Evolutionary conservation across 78 protist species (phyloP), one percentile per base, ranked within the genome.

Genomic region (Dictyostelium purpureum): DNA sequence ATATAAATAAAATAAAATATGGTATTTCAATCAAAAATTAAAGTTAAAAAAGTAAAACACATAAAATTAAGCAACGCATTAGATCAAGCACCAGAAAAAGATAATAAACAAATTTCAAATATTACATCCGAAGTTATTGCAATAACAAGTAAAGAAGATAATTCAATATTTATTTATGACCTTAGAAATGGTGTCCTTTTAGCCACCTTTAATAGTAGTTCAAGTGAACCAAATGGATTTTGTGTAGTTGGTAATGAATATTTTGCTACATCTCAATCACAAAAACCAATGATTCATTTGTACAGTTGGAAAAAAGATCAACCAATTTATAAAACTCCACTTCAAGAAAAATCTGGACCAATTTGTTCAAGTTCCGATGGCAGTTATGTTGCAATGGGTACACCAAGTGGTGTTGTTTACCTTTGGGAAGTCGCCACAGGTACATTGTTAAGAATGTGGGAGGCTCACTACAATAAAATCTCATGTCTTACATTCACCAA

Each of bases 241-340:
- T 57, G 77, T 42, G n/a, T 70, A 24, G 37, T 90, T 51, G 94
- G 94, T 24, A 47, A 18, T 18, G 94, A 90, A 33, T 79, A 78
- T n/a, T 59, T 90, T 59, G 89, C 77, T 5, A 73, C 82, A 0
- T 35, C 88, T 43, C 94, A 90, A 56, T 4, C 67, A 19, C 24
- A 40, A 21, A 81, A 79, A 28, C 76, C 94, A n/a, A 35, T 81
- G 61, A 21, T 90, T 19, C 88, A 90, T 37, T 31, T 90, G 2
- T 90, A 81, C 63, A 45, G 69, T 28, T 90, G 94, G 94, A 54
- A 66, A 24, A 90, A 90, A 26, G 94, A 79, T 70, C 89, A 77
- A 79, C 87, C 89, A 63, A 51, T 81, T 12, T 59, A 63, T 16
- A 90, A 76, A 24, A 81, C 89, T 1, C 88, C 94, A 57, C 38